Base-by-base conservation (phyloP, 768 basidiomycete species). In the Strobilomyces echinocephalus region DNA sequence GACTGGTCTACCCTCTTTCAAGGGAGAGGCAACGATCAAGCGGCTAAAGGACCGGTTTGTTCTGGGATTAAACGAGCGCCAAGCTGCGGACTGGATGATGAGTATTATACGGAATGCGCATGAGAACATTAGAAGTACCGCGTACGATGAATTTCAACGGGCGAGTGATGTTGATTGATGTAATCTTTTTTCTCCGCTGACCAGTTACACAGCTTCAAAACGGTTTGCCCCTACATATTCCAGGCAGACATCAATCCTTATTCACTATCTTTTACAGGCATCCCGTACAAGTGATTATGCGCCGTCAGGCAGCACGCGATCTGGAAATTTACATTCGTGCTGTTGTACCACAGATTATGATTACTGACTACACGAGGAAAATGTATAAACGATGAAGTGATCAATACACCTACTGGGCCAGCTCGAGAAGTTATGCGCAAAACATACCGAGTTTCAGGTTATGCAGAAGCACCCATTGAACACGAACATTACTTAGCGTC, bases 51-150 rank as follows among this genome's bases (percentile, higher is more conserved):
- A 97, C 56, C 81, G 97, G 21, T 99, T 97, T 74, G 85, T 82
- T 39, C 77, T 88, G 31, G 81, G 84, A 21, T 67, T 95, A 49
- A 87, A 81, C 51, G 97, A 99, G 64, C 79, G 90, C 43, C 88
- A 91, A 55, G 97, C 95, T 10, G 95, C 95, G 0, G 91, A 95
- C 41, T 95, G 79, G 70, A 97, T 98, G 94, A 80, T 90, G 78
- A 76, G 83, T 15, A 77, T 91, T 36, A 84, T 97, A 45, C 82
- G 83, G 56, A 95, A 98, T 64, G 97, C 97, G 1, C 89, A 95
- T 63, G 95, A 97, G 74, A 98, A 98, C 67, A 79, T 92, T 52
- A 77, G 95, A 61, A 93, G 90, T 64, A 93, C 88, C 8, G 88
- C 88, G 0, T 98, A 99, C 63, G 97, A 98, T 64, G 91, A 94